Base-by-base conservation (phyloP, 345 rosid genomes). In the Theobroma cacao region DNA sequence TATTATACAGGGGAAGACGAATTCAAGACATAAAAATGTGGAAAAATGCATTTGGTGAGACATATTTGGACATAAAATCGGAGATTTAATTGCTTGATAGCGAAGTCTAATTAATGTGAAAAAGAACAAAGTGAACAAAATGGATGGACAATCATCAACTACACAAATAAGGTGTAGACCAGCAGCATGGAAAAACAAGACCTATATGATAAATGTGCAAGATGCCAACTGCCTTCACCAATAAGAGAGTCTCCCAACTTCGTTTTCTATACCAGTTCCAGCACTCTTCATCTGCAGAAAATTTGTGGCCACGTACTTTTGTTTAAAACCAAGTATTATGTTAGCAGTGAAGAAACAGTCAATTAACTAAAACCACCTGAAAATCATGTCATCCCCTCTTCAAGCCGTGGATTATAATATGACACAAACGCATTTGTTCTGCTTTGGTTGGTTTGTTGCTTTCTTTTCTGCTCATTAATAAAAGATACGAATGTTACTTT, bases 351-450 rank as follows among this genome's bases (percentile, higher is more conserved):
- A 43, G 68, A 17, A 72, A 47, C 28, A 43, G 33, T 40, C 56
- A 52, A 59, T 74, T 18, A 65, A 40, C 79, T 28, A 31, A 65
- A 72, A 55, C 45, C 70, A 85, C 86, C 90, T 73, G 78, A 14
- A 15, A 77, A 84, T 66, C 75, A 74, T 78, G 53, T 50, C 58
- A 53, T 66, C 73, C 66, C 56, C 70, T n/a, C 53, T 79, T 45
- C 67, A 15, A 76, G 77, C 76, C 52, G 81, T 56, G 50, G 68
- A 81, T 86, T 86, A 95, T 86, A 91, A 86, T 88, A 95, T 85
- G 74, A 92, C 90, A 84, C 99, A 95, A n/a, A 86, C 86, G 6
- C 99, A 95, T 77, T 86, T 90, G 88, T 85, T 93, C 89, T 88
- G 93, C 87, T 88, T 85, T 4, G 90, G 80, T 82, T 87, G 87